A percentile compares a stretch with the other conserved stretches of the same genome.
Conservation (phyloP, 495 filamentous ascomycete genomes). For the Eremomyces bilateralis region DNA sequence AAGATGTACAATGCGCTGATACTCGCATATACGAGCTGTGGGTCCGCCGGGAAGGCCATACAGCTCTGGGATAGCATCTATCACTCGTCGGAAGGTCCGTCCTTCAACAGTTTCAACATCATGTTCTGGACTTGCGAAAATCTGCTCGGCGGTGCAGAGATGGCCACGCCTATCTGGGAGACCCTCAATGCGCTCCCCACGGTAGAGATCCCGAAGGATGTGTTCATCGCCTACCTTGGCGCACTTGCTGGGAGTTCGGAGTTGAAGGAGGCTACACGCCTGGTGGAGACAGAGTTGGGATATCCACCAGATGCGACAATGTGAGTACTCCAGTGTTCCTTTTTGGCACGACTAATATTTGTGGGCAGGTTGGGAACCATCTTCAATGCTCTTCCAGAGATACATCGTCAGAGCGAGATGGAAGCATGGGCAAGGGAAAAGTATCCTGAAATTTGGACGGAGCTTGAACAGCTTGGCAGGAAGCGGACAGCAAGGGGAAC, state of each 20-base stretch:
- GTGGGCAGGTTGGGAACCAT: background rate
- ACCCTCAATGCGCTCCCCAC: background rate
- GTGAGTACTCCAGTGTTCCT: background rate
- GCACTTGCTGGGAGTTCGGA: background rate
- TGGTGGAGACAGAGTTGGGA: background rate
- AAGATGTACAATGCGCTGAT: slow-evolving; percentile 61
- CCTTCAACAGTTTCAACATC: slow-evolving; percentile 51
- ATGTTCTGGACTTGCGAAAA: slow-evolving; percentile 57
- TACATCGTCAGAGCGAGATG: background rate
- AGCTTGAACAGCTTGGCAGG: background rate
- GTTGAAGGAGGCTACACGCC: background rate
- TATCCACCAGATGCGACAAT: background rate
- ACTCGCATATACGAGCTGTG: slow-evolving; percentile 56
- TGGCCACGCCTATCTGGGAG: background rate
- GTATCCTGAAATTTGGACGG: background rate
- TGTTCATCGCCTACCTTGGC: background rate
- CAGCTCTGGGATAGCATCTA: slow-evolving; percentile 67
- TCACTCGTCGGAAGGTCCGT: slow-evolving; percentile 57
- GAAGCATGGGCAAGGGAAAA: background rate
- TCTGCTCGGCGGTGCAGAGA: slow-evolving; percentile 32
- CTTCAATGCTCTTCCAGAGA: background rate
- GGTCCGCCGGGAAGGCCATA: slow-evolving; percentile 37
- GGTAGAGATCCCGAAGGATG: background rate
- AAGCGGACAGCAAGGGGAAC: background rate
- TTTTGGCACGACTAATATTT: background rate